These are phyloP conservation scores for Mycena floridula DNA, from an alignment of 768 basidiomycete species.

Conservation along the genomic window DNA sequence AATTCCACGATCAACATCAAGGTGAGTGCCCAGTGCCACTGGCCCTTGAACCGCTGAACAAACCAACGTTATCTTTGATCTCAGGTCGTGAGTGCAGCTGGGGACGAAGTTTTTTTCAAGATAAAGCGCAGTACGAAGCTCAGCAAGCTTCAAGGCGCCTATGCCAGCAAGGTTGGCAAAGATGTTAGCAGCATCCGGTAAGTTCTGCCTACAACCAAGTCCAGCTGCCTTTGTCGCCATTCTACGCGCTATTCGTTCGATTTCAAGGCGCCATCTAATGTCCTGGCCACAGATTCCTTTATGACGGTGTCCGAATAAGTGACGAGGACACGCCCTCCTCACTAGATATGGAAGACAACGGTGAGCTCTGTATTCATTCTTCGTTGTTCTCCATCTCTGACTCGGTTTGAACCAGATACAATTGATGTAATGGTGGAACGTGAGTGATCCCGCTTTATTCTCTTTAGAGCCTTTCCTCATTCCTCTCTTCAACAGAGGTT, in stretches of 20 bases:
- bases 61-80: too few species aligned
- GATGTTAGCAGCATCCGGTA: constrained; percentile 85
- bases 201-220: not conserved
- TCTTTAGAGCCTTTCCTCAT: constrained; percentile 6
- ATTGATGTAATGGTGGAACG: constrained; percentile 98
- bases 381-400: not conserved
- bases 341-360: constrained; percentile 87
- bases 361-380: constrained; percentile 33
- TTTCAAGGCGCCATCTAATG: constrained; percentile 4
- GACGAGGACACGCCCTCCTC: constrained; percentile 84
- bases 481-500: constrained; percentile 29
- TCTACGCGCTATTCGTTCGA: not conserved
- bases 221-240: not conserved
- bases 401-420: constrained; percentile 56
- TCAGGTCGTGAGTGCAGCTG: constrained; percentile 71
- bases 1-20: constrained; percentile 75
- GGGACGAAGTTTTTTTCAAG: constrained; percentile 95
- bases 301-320: constrained; percentile 80
- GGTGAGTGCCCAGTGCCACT: constrained; percentile 33
- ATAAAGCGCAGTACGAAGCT: constrained; percentile 91
- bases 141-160: constrained; percentile 88
- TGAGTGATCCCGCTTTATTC: constrained; percentile 33
- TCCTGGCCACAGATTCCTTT: constrained; percentile 92
- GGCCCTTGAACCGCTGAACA: not conserved
- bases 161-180: constrained; percentile 89